Conservation (phyloP, 1,284 basidiomycete genomes). For the Inonotus obliquus region DNA sequence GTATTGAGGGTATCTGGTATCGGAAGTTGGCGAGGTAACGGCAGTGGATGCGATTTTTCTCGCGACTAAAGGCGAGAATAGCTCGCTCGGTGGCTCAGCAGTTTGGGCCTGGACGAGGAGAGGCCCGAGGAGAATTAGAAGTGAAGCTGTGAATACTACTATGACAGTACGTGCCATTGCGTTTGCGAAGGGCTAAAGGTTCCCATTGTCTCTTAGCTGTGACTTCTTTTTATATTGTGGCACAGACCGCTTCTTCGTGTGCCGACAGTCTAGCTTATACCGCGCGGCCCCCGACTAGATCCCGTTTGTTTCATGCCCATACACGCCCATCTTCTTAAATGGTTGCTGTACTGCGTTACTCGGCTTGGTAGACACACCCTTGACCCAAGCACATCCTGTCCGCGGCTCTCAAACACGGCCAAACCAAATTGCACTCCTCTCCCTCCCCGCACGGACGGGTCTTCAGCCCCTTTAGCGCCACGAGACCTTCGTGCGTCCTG, state of each 20-base stretch:
- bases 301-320: no score
- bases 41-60: conserved; percentile 53
- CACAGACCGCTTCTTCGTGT: no score
- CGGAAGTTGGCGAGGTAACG: conserved; percentile 30
- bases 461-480: no score
- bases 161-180: not conserved
- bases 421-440: not conserved
- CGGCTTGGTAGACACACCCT: no score
- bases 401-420: not conserved
- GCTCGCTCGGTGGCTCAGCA: conserved; percentile 27
- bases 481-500: not conserved
- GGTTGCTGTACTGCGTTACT: not conserved
- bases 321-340: not conserved
- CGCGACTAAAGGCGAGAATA: conserved; percentile 52
- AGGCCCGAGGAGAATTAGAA: not conserved
- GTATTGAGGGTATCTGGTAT: conserved; percentile 54
- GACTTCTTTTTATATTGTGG: no score
- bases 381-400: not conserved
- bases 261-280: no score
- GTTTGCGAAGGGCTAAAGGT: not conserved
- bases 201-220: not conserved
- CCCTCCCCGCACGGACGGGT: no score
- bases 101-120: not conserved
- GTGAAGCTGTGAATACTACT: not conserved
- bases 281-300: no score